Percentiles rank a stretch among this genome's conserved stretches.
phyloP scores from a whole-genome alignment of 139 green algal genomes.

The Tetradesmus lagerheimii region DNA sequence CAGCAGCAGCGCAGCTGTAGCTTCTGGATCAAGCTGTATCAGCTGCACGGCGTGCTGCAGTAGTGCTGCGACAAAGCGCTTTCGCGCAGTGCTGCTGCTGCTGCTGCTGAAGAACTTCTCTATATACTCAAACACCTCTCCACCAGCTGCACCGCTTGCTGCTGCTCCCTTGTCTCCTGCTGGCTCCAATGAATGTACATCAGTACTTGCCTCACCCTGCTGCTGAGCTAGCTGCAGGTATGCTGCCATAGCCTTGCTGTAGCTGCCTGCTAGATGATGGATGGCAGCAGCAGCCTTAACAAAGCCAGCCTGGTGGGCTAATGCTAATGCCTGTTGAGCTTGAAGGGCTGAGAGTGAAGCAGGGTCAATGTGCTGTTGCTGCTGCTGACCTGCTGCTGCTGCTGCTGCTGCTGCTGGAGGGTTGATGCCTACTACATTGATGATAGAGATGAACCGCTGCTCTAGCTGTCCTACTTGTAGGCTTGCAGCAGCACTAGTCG shows the following conservation, averaged over 20 bases:
- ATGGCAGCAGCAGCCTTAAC: constrained; percentile 39
- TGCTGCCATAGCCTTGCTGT: constrained; percentile 36
- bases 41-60: constrained; percentile 42
- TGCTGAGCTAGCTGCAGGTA: constrained; percentile 43
- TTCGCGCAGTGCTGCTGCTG: background rate
- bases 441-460: constrained; percentile 46
- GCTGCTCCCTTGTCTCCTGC: background rate
- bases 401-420: constrained; percentile 24
- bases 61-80: constrained; percentile 23
- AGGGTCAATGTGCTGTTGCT: constrained; percentile 19
- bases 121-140: constrained; percentile 18
- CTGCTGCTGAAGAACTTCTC: constrained; percentile 12
- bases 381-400: constrained; percentile 27
- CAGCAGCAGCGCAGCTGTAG: constrained; percentile 50
- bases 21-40: constrained; percentile 41
- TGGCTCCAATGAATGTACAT: background rate
- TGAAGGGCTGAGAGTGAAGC: constrained; percentile 15
- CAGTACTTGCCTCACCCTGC: background rate
- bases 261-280: constrained; percentile 60
- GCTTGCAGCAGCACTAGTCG: background rate
- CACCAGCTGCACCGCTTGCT: background rate
- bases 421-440: constrained; percentile 56
- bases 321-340: constrained; percentile 28
- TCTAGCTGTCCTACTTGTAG: background rate
- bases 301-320: constrained; percentile 32